Base-by-base conservation (phyloP, 78 protist species). In the Dictyostelium firmibasis region DNA sequence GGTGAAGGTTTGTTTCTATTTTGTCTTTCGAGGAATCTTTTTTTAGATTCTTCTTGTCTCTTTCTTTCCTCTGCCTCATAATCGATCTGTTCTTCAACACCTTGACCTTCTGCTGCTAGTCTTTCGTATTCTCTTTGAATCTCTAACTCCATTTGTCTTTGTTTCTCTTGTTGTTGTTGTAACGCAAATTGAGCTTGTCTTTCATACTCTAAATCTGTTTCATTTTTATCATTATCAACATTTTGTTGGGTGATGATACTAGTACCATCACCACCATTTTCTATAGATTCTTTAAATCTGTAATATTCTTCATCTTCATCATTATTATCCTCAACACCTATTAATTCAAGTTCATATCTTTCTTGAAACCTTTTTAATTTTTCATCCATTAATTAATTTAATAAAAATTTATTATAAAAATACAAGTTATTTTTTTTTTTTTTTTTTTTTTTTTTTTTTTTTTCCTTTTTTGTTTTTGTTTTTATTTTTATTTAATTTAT, bases 91-190 rank as follows among this genome's bases (percentile, higher is more conserved):
- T 29, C 27, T 33, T 7, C 38, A 5, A 70, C 83, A 44, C 53
- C 53, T 70, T 29, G 57, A n/a, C 64, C 92, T 3, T 85, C 92
- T 13, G 76, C 76, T 11, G 38, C 93, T 10, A 88, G 44, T 88
- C 93, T 88, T 44, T 57, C 87, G 7, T 57, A 20, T 13, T 83
- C 74, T 64, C 36, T 64, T 64, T 83, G 87, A 3, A 83, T 27
- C 16, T 60, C 93, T 47, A 62, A 64, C 31, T 60, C 87, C 85
- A 67, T 83, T 29, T 29, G 86, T 41, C 50, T 57, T 79, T 88
- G 85, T 43, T 53, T 88, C 33, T 88, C 93, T 16, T 77, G 81
- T 79, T 88, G 93, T 67, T 79, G 57, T 79, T 67, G 81, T 27
- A 60, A 60, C 33, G 85, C 93, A 4, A 62, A 36, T 67, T 6